phyloP scores from a whole-genome alignment of 345 rosid genomes.

The Combretum micranthum region DNA sequence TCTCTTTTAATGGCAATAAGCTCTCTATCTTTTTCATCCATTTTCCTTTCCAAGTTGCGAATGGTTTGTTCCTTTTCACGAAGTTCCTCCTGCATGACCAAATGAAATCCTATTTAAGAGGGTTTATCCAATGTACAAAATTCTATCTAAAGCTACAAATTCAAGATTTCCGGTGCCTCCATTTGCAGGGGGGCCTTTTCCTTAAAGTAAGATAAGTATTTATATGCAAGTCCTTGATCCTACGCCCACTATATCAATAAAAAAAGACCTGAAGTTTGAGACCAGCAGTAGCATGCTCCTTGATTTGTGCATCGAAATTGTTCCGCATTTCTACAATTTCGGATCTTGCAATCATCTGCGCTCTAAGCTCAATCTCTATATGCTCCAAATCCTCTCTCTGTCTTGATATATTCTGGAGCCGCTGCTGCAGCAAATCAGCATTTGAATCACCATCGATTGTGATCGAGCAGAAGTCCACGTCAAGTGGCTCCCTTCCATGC shows the following conservation, averaged over 20 bases:
- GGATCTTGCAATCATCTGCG: conserved; percentile 60
- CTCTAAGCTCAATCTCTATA: conserved; percentile 73
- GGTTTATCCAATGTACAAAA: neutral
- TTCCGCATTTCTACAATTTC: conserved; percentile 58
- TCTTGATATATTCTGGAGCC: conserved; percentile 41
- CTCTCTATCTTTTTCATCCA: conserved; percentile 86
- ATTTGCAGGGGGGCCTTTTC: neutral
- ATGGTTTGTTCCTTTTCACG: conserved; percentile 54
- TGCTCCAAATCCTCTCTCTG: conserved; percentile 72
- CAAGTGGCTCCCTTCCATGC: conserved; percentile 71
- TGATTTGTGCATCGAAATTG: conserved; percentile 48
- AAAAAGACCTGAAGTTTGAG: conserved; percentile 58
- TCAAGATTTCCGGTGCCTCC: too few species aligned
- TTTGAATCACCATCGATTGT: conserved; percentile 44
- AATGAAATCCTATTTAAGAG: conserved; percentile 2
- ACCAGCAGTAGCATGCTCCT: conserved; percentile 58
- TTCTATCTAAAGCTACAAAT: too few species aligned
- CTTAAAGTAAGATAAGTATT: neutral
- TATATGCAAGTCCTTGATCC: neutral
- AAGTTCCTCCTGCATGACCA: conserved; percentile 63
- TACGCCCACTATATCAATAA: neutral
- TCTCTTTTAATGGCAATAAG: conserved; percentile 78
- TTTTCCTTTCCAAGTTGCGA: conserved; percentile 61
- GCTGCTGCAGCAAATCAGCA: conserved; percentile 57
- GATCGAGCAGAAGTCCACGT: conserved; percentile 53